Conservation (phyloP, 1,284 basidiomycete genomes). For the Psilocybe mexicana region DNA sequence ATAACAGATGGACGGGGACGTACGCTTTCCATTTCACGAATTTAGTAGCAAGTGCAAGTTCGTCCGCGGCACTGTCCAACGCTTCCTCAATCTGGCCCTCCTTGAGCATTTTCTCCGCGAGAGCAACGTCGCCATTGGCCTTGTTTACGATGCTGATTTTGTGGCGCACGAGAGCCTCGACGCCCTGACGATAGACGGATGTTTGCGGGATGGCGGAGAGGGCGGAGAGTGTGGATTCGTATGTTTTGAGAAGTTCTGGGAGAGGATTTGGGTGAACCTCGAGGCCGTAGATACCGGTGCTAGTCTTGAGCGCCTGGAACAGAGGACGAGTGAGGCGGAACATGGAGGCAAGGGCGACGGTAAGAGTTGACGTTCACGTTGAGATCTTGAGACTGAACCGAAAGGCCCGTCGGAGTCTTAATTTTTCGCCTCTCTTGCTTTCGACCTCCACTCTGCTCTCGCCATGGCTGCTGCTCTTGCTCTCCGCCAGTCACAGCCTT, state of each 20-base stretch:
- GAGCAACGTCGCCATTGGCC: constrained; percentile 64
- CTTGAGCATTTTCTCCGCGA: constrained; percentile 72
- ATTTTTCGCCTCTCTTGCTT: constrained; percentile 26
- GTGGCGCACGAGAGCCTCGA: constrained; percentile 84
- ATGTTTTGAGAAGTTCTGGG: constrained; percentile 74
- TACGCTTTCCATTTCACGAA: constrained; percentile 97
- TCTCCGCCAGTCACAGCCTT: constrained; percentile 33
- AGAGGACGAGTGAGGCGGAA: constrained; percentile 78
- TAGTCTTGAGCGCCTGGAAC: constrained; percentile 66
- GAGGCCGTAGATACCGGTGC: constrained; percentile 81
- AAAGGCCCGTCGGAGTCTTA: constrained; percentile 37
- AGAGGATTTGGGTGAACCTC: constrained; percentile 79
- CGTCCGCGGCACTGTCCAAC: constrained; percentile 82
- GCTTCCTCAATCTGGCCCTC: constrained; percentile 86
- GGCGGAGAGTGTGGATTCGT: constrained; percentile 76
- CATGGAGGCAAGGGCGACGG: constrained; percentile 45
- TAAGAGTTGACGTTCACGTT: background rate
- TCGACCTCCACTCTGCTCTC: constrained; percentile 5
- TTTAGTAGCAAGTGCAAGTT: constrained; percentile 76
- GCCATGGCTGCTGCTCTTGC: constrained; percentile 40
- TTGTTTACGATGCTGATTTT: constrained; percentile 76
- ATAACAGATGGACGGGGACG: constrained; percentile 39
- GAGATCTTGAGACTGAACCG: background rate
- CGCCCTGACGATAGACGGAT: constrained; percentile 90
- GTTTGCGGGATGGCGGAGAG: constrained; percentile 75